Conservation (phyloP, 2,329 filamentous ascomycete species). For the Ophidiomyces ophidiicola region DNA sequence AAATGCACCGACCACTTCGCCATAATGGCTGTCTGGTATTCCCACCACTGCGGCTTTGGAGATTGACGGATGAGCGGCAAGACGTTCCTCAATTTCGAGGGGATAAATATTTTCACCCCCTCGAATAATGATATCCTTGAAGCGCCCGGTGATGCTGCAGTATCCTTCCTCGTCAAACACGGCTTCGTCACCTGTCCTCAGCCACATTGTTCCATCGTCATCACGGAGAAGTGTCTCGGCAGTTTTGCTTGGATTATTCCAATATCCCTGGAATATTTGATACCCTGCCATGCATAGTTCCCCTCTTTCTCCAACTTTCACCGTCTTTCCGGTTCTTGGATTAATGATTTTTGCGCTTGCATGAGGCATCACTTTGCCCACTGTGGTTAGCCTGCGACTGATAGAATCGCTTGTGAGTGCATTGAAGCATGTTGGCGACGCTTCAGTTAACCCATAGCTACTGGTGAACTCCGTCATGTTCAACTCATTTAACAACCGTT, state of each 20-base stretch:
- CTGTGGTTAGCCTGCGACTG: slow-evolving; percentile 54
- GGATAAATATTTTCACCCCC: slow-evolving; percentile 64
- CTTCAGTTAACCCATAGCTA: slow-evolving; percentile 62
- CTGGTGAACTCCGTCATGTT: slow-evolving; percentile 64
- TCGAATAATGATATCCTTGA: slow-evolving; percentile 70
- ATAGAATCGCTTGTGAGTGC: slow-evolving; percentile 62
- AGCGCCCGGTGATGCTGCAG: slow-evolving; percentile 60
- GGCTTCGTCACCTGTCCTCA: slow-evolving; percentile 51
- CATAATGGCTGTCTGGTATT: slow-evolving; percentile 57
- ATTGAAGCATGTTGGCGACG: slow-evolving; percentile 69
- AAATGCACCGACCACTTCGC: slow-evolving; percentile 60
- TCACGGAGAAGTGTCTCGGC: slow-evolving; percentile 58
- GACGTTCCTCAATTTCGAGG: slow-evolving; percentile 61
- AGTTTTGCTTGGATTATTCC: slow-evolving; percentile 61
- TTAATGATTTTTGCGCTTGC: slow-evolving; percentile 67
- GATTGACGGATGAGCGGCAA: slow-evolving; percentile 52
- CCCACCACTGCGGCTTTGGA: slow-evolving; percentile 57
- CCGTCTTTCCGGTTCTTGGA: slow-evolving; percentile 45
- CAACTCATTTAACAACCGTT: slow-evolving; percentile 55
- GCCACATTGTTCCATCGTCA: slow-evolving; percentile 46
- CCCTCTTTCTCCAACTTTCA: slow-evolving; percentile 56
- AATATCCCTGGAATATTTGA: slow-evolving; percentile 51
- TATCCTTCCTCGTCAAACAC: slow-evolving; percentile 48
- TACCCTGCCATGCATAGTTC: slow-evolving; percentile 71
- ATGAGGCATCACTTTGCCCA: slow-evolving; percentile 65